A percentile compares a stretch with the other conserved stretches of the same genome.
Conservation (phyloP, 2,329 filamentous ascomycete genomes). For the Diaporthe humulicola region DNA sequence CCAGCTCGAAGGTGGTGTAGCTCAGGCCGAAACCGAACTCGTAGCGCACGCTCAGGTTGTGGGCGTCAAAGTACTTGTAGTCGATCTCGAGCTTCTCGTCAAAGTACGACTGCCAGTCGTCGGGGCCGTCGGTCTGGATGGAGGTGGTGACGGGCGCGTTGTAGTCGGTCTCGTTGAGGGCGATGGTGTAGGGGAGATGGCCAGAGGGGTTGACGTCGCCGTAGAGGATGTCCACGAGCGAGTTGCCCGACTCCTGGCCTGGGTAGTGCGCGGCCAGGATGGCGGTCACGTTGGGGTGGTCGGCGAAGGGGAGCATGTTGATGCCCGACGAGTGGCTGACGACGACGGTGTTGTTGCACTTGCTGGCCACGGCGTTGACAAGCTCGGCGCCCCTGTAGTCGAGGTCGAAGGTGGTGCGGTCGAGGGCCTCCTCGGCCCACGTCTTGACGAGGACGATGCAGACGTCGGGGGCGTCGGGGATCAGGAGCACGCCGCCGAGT, state of each 20-base stretch:
- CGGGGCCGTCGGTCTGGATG: slow-evolving; percentile 52
- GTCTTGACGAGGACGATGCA: slow-evolving; percentile 77
- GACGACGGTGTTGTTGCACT: slow-evolving; percentile 65
- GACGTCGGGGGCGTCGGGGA: slow-evolving; percentile 68
- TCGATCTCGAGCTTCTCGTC: slow-evolving; percentile 76
- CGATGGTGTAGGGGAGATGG: slow-evolving; percentile 78
- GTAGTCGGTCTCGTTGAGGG: slow-evolving; percentile 64
- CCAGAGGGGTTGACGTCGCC: slow-evolving; percentile 71
- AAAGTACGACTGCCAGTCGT: slow-evolving; percentile 64
- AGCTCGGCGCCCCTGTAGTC: slow-evolving; percentile 75
- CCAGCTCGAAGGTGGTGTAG: slow-evolving; percentile 70
- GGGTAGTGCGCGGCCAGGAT: slow-evolving; percentile 73
- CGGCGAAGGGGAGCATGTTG: slow-evolving; percentile 67
- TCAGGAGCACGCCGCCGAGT: slow-evolving; percentile 60
- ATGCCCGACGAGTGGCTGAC: slow-evolving; percentile 73
- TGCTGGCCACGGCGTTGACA: slow-evolving; percentile 61
- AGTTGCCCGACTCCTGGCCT: slow-evolving; percentile 72
- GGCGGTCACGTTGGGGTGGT: slow-evolving; percentile 72
- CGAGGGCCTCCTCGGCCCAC: slow-evolving; percentile 75
- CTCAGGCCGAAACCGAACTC: slow-evolving; percentile 75
- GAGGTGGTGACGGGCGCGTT: slow-evolving; percentile 55
- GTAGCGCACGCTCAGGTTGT: slow-evolving; percentile 70
- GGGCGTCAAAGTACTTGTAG: slow-evolving; percentile 75
- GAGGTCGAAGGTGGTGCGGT: slow-evolving; percentile 65
- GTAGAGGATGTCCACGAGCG: slow-evolving; percentile 72